Base-by-base conservation (phyloP, 2,329 filamentous ascomycete genomes). In the Lasiodiplodia sp. region DNA sequence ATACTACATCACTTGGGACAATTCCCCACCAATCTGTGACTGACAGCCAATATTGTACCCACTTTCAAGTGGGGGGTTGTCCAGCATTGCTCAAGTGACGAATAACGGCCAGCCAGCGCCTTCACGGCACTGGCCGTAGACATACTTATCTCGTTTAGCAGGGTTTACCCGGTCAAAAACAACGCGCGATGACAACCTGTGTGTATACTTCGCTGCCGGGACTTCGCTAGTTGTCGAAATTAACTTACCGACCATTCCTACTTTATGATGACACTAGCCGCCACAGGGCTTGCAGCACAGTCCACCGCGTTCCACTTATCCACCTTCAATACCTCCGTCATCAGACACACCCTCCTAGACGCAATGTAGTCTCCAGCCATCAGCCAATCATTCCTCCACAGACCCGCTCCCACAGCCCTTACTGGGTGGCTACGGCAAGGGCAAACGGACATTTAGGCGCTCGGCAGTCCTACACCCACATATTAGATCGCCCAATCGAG, bases 401-500 rank as follows among this genome's bases (percentile, higher is more conserved):
- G 18, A 52, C 25, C 60, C 28, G 44, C 44, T 31, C 60, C 38
- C 31, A 49, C 6, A 25, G 14, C 44, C 40, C 58, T 49, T 51
- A 14, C 40, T 25, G 11, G 40, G 18, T 14, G 28, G 28, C n/a
- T 31, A 31, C 23, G 16, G 47, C 60, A 64, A 64, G 47, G 44
- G 51, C 16, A 34, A 64, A 44, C 23, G 31, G 58, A 12, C 40
- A 28, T 25, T 25, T 37, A 47, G 44, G 44, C 44, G 44, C 25
- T 44, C 58, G 18, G 31, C 21, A 14, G 37, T 34, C 44, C 25
- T 56, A 18, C 53, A 56, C 53, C 53, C 53, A 38, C 53, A n/a
- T 56, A 37, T n/a, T 38, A 31, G 28, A 51, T 49, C 58, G n/a
- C 58, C 44, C 58, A 51, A 49, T 49, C 18, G 18, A 63, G 58